Evolutionary conservation across 345 rosid genomes (phyloP), one percentile per base, ranked within the genome.

Genomic region (Clarkia xantiana): DNA sequence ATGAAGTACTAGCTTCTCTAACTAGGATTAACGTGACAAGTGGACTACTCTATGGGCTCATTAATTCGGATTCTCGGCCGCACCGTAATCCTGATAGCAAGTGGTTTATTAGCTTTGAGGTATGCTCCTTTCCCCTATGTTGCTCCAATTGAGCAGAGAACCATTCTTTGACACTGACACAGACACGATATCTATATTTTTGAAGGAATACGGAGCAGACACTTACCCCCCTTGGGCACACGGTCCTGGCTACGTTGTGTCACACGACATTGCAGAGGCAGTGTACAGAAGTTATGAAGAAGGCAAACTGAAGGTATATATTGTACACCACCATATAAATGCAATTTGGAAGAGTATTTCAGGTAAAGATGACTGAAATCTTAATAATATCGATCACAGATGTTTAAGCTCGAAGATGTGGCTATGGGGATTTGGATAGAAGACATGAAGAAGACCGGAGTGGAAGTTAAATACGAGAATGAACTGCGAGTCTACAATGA

Each of bases 401-500:
- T 91, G 89, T 91, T 87, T 60, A 87, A 91, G 80, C 83, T 91
- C 47, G 96, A 87, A 79, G 99, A 91, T 53, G 95, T 84, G 51
- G 94, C 94, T 2, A 87, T 91, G 99, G 96, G 99, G 42, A 84
- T 91, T 56, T 91, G 99, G 96, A 87, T 91, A 1, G 68, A 74
- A 0, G 77, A 78, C 6, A 67, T 87, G 76, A 64, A 61, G 60
- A 91, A 76, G 62, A 75, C 71, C 2, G 96, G 98, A 34, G 61
- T 78, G 15, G 56, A 70, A 51, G 80, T 89, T 14, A 71, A 57
- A 38, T 91, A 80, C 10, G 82, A 80, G 62, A 80, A 74, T 2
- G 95, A 91, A 18, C 84, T 61, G 49, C 75, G 86, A 63, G 68
- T 91, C 65, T 47, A 73, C 49, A 82, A 74, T 40, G 80, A 50